Evolutionary conservation across 2,329 filamentous ascomycete species (phyloP).

Genomic region (Sphaerulina vaccinii): DNA sequence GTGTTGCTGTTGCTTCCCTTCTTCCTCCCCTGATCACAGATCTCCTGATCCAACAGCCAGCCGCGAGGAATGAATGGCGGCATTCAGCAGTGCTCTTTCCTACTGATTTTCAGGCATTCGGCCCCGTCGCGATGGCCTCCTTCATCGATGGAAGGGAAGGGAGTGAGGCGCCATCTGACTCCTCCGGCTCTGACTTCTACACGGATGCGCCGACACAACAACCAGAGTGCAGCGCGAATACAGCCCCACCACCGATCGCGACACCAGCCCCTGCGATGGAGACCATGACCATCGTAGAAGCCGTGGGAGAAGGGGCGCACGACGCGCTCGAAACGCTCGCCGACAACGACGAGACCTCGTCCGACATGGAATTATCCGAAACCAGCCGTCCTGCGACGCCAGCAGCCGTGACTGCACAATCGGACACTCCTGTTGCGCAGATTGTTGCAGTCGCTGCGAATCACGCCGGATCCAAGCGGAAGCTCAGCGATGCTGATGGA

Average conservation of each 20-base stretch:
- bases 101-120: background rate
- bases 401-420: slow-evolving; percentile 9
- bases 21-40: background rate
- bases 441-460: background rate
- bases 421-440: slow-evolving; percentile 4
- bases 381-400: slow-evolving; percentile 26
- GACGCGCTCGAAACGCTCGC: background rate
- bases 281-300: background rate
- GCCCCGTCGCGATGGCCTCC: background rate
- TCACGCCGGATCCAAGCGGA: slow-evolving; percentile 33
- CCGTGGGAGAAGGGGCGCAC: background rate
- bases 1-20: background rate
- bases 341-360: slow-evolving; percentile 26
- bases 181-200: too few species aligned
- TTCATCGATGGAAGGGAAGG: too few species aligned
- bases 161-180: too few species aligned
- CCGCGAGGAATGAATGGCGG: background rate
- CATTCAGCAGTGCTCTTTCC: background rate
- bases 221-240: background rate
- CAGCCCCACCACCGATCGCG: too few species aligned
- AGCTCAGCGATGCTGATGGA: slow-evolving; percentile 25
- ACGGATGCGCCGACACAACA: too few species aligned
- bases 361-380: slow-evolving; percentile 34
- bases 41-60: background rate
- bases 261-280: too few species aligned